Percentiles rank a stretch among this genome's conserved stretches.
phyloP scores from a whole-genome alignment of 768 basidiomycete genomes.

The Tulasnella sp. region DNA sequence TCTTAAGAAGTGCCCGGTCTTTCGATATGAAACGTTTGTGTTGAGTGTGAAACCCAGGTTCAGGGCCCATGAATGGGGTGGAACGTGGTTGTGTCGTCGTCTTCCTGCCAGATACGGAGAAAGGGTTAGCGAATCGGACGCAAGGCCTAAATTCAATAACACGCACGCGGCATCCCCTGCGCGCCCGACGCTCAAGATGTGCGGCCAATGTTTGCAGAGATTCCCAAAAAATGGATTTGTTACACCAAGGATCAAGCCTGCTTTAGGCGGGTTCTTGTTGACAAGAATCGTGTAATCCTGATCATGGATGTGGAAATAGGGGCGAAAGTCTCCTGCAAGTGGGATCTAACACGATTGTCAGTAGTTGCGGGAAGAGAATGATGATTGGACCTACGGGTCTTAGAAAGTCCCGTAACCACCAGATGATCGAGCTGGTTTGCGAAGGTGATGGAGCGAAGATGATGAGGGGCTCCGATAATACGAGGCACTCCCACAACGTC shows the following conservation, averaged over 20 bases:
- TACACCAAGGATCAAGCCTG: slow-evolving; percentile 73
- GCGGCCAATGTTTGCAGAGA: slow-evolving; percentile 75
- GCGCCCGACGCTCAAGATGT: slow-evolving; percentile 66
- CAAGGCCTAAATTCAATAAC: background rate
- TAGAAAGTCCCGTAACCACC: slow-evolving; percentile 86
- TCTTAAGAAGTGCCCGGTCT: slow-evolving; percentile 68
- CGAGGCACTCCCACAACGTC: slow-evolving; percentile 81
- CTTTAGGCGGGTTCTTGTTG: slow-evolving; percentile 73
- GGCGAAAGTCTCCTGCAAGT: slow-evolving; percentile 76
- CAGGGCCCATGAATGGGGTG: slow-evolving; percentile 28
- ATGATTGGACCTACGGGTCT: slow-evolving; percentile 58
- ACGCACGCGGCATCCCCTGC: slow-evolving; percentile 30
- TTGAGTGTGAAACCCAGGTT: slow-evolving; percentile 32
- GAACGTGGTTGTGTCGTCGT: slow-evolving; percentile 12
- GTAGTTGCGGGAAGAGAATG: background rate
- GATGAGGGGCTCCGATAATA: slow-evolving; percentile 85
- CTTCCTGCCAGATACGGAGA: background rate
- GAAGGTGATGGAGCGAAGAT: slow-evolving; percentile 77
- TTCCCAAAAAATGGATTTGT: slow-evolving; percentile 86
- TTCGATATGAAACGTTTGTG: slow-evolving; percentile 84
- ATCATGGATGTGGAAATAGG: slow-evolving; percentile 96
- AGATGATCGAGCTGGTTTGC: slow-evolving; percentile 79
- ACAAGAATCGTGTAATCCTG: slow-evolving; percentile 71
- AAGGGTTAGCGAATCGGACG: background rate
- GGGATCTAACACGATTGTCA: slow-evolving; percentile 56